Base-by-base conservation (phyloP, 352 stramenopile species). In the Phytophthora sp. region DNA sequence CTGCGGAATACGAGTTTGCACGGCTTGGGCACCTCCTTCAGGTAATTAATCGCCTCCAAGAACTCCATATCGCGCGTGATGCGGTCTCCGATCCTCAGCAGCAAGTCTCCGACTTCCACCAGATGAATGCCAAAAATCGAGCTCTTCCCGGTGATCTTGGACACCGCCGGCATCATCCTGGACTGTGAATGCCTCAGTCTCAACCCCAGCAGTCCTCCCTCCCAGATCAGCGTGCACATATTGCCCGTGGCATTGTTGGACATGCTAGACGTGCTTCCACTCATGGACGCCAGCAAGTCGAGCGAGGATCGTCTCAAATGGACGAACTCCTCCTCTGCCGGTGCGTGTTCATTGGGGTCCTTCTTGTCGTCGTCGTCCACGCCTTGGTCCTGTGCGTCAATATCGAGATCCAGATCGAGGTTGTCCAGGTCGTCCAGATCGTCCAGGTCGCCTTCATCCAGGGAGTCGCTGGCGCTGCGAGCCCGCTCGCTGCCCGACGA, bases 111-210 rank as follows among this genome's bases (percentile, higher is more conserved):
- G 4, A 96, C 78, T 34, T 96, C 85, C 30, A 96, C 82, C 7
- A 96, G 51, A 53, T 96, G 87, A 49, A 96, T 91, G 26, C 87
- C 87, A 48, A 87, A 84, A 56, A 96, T 96, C 10, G 85, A 77
- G 69, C 87, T 96, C 43, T 88, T 87, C 3, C 87, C 87, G 9
- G 85, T 96, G 62, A 96, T 72, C 62, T 94, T 94, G 30, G 87
- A 94, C 23, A 96, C 87, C 0, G 83, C 82, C 0, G 87, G 87
- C 49, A 94, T 79, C 62, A 92, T 88, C 2, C 78, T 70, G 9
- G 87, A 92, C 65, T 93, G 82, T 26, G 87, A 94, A 67, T 93
- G 89, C 2, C 85, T 81, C 54, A 96, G 60, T 10, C 87, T 69
- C 6, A 96, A 49, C 7, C 87, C 87, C 15, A 96, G 67, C 18